Percentiles rank a stretch among this genome's conserved stretches.
phyloP scores from a whole-genome alignment of 306 rosid genomes.

The Lathyrus oleraceus region DNA sequence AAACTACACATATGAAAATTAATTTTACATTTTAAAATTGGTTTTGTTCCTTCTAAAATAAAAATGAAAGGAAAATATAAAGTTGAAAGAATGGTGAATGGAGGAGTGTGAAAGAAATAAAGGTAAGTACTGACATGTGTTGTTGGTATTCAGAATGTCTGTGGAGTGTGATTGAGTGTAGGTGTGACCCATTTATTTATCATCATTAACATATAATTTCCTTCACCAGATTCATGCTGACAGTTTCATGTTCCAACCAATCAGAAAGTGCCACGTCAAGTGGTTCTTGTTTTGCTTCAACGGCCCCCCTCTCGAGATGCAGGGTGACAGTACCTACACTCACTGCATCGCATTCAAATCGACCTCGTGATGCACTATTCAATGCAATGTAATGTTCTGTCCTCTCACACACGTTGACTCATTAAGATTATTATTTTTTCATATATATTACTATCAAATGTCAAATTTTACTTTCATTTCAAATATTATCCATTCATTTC shows the following conservation, averaged over 20 bases:
- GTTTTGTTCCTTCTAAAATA: too few relatives aligned
- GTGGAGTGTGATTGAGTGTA: background rate
- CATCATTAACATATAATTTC: conserved; percentile 50
- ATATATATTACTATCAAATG: too few relatives aligned
- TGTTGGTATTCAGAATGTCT: conserved; percentile 1
- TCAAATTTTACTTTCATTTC: too few relatives aligned
- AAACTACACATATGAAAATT: too few relatives aligned
- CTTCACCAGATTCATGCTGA: conserved; percentile 11
- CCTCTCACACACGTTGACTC: background rate
- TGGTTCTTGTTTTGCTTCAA: background rate
- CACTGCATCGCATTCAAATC: conserved; percentile 34
- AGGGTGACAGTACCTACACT: conserved; percentile 23
- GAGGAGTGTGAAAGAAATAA: too few relatives aligned
- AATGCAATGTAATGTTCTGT: background rate
- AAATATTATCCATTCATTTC: too few relatives aligned
- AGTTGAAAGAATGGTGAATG: too few relatives aligned
- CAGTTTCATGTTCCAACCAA: background rate
- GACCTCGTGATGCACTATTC: conserved; percentile 24
- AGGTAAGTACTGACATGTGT: background rate
- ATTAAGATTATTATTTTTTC: too few relatives aligned
- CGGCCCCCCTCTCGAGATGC: conserved; percentile 5
- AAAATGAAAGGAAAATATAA: too few relatives aligned
- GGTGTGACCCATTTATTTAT: conserved; percentile 25
- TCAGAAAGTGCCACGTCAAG: conserved; percentile 3
- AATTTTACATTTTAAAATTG: too few relatives aligned